phyloP scores from a whole-genome alignment of 371 early-diverging fungal species.

The Nosema granulosis region DNA sequence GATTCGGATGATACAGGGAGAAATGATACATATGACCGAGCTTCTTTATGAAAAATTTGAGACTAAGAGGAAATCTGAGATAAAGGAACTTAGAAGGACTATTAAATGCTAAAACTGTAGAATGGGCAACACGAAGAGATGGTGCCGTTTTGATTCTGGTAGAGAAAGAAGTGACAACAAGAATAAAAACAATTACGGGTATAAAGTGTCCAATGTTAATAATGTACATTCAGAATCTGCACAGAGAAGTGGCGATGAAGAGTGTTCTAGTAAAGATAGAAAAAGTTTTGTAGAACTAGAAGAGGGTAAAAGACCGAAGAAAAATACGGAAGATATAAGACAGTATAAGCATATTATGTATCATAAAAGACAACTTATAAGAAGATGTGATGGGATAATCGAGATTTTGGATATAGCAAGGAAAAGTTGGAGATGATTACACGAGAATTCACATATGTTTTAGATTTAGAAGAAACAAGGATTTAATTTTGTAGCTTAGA shows the following conservation, averaged over 20 bases:
- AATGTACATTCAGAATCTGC: too few species aligned
- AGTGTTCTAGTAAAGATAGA: too few species aligned
- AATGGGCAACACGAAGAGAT: background rate
- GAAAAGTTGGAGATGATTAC: background rate
- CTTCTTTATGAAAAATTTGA: background rate
- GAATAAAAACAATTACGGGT: too few species aligned
- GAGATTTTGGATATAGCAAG: too few species aligned
- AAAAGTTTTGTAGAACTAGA: too few species aligned
- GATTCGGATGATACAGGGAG: background rate
- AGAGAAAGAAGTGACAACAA: too few species aligned
- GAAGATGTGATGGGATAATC: too few species aligned
- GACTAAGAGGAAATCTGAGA: background rate
- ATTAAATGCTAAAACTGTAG: background rate
- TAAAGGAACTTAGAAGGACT: background rate
- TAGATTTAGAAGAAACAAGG: background rate
- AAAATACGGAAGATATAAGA: background rate
- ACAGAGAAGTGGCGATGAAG: too few species aligned
- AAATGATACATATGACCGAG: background rate
- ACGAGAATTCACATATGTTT: background rate
- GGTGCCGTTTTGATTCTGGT: background rate
- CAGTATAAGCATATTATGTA: background rate
- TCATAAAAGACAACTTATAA: too few species aligned
- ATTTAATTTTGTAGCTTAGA: conserved; percentile 9
- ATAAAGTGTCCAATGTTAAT: too few species aligned
- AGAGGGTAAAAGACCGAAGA: background rate